Conservation (phyloP, 768 basidiomycete genomes). For the Tulasnella sp. region DNA sequence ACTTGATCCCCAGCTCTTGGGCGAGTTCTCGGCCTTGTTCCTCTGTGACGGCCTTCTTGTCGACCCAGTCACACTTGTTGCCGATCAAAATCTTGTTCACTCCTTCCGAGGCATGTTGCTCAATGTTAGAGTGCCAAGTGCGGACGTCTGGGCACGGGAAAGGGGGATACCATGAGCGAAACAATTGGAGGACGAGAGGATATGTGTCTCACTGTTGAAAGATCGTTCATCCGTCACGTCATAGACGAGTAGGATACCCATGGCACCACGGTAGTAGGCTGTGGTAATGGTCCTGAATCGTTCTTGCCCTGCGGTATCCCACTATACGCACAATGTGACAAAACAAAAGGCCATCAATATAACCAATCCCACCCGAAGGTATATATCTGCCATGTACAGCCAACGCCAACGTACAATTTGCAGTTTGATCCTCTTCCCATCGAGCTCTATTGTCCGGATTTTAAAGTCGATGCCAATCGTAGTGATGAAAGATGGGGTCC, state of each 20-base stretch:
- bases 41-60: slow-evolving; percentile 85
- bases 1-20: slow-evolving; percentile 85
- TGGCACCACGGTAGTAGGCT: slow-evolving; percentile 97
- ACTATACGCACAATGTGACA: slow-evolving; percentile 39
- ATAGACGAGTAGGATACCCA: slow-evolving; percentile 98
- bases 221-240: slow-evolving; percentile 92
- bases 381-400: not conserved
- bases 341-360: not conserved
- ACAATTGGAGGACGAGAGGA: not conserved
- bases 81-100: slow-evolving; percentile 99
- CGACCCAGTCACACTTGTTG: slow-evolving; percentile 98
- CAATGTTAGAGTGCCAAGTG: slow-evolving; percentile 96
- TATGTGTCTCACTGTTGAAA: slow-evolving; percentile 71
- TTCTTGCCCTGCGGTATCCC: slow-evolving; percentile 99
- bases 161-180: not conserved
- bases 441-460: slow-evolving; percentile 96
- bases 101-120: slow-evolving; percentile 96
- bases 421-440: slow-evolving; percentile 97
- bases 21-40: slow-evolving; percentile 90
- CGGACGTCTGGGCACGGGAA: slow-evolving; percentile 63
- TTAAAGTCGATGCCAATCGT: slow-evolving; percentile 99
- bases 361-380: not conserved
- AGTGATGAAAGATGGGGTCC: slow-evolving; percentile 98
- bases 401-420: slow-evolving; percentile 65
- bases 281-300: slow-evolving; percentile 97